These are phyloP conservation scores for Myxozyma melibiosi DNA, from an alignment of 805 yeast genomes.

Conservation along the genomic window DNA sequence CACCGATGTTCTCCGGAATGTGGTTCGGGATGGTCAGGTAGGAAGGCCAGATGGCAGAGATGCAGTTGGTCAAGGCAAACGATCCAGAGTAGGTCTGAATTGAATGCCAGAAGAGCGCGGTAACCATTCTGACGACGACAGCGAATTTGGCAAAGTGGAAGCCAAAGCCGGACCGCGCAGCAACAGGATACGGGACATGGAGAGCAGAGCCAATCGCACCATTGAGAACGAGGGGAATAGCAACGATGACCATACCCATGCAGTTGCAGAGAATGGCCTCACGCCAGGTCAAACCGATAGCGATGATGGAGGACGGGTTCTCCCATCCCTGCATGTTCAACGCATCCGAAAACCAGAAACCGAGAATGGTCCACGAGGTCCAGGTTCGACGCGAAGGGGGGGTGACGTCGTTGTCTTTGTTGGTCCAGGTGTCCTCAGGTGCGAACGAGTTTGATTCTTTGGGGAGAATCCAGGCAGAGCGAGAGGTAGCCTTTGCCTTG, in stretches of 20 bases:
- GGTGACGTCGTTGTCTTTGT: slow-evolving; percentile 33
- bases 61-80: slow-evolving; percentile 28
- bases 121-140: slow-evolving; percentile 28
- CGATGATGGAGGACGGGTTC: slow-evolving; percentile 28
- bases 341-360: slow-evolving; percentile 35
- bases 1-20: slow-evolving; percentile 29
- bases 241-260: slow-evolving; percentile 51
- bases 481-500: slow-evolving; percentile 32
- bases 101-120: slow-evolving; percentile 34
- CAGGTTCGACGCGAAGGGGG: slow-evolving; percentile 32
- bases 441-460: slow-evolving; percentile 35
- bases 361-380: slow-evolving; percentile 31
- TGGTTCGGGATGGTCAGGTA: slow-evolving; percentile 30
- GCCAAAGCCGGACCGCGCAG: slow-evolving; percentile 80
- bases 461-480: slow-evolving; percentile 34
- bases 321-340: slow-evolving; percentile 35
- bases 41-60: slow-evolving; percentile 35
- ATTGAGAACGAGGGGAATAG: slow-evolving; percentile 65
- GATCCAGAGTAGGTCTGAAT: slow-evolving; percentile 33
- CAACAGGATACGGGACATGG: slow-evolving; percentile 84
- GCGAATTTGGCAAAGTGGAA: slow-evolving; percentile 31
- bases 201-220: slow-evolving; percentile 80
- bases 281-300: slow-evolving; percentile 33
- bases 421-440: slow-evolving; percentile 35
- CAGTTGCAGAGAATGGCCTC: slow-evolving; percentile 29